Conservation (phyloP, 2,329 filamentous ascomycete genomes). For the Aaosphaeria arxii region DNA sequence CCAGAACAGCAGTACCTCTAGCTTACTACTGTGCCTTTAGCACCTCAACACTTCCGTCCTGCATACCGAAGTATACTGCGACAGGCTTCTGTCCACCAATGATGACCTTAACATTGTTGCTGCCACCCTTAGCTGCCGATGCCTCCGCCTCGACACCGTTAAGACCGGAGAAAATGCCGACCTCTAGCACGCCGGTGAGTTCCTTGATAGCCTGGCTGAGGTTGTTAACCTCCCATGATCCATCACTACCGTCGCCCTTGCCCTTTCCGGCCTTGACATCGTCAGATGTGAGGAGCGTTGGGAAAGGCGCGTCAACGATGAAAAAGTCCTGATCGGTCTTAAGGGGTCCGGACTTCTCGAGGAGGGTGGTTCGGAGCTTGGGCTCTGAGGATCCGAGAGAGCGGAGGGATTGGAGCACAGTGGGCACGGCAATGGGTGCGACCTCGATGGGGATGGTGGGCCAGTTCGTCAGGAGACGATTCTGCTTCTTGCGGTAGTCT, state of each 20-base stretch:
- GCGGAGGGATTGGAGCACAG: conserved; percentile 70
- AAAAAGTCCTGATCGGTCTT: conserved; percentile 84
- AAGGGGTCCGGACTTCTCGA: conserved; percentile 78
- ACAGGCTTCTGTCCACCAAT: conserved; percentile 77
- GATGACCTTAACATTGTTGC: conserved; percentile 46
- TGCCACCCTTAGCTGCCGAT: conserved; percentile 29
- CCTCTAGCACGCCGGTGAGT: conserved; percentile 85
- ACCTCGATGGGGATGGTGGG: conserved; percentile 90
- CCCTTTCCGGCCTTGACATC: conserved; percentile 47
- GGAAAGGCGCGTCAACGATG: conserved; percentile 90
- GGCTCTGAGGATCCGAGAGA: conserved; percentile 72
- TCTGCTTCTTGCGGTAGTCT: conserved; percentile 89
- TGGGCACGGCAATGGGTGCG: conserved; percentile 75
- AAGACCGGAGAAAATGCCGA: conserved; percentile 82
- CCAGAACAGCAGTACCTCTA: too few relatives aligned
- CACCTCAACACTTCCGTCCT: conserved; percentile 51
- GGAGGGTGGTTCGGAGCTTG: conserved; percentile 66
- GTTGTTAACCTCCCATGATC: conserved; percentile 75
- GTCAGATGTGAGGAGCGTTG: conserved; percentile 62
- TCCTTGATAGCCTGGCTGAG: conserved; percentile 73
- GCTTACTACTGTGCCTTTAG: conserved; percentile 12
- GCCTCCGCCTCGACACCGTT: conserved; percentile 69
- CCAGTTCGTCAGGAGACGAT: conserved; percentile 72
- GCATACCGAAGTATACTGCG: conserved; percentile 92
- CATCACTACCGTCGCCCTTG: conserved; percentile 56